Conservation (phyloP, 148 eudicot species). For the Chenopodium formosanum region DNA sequence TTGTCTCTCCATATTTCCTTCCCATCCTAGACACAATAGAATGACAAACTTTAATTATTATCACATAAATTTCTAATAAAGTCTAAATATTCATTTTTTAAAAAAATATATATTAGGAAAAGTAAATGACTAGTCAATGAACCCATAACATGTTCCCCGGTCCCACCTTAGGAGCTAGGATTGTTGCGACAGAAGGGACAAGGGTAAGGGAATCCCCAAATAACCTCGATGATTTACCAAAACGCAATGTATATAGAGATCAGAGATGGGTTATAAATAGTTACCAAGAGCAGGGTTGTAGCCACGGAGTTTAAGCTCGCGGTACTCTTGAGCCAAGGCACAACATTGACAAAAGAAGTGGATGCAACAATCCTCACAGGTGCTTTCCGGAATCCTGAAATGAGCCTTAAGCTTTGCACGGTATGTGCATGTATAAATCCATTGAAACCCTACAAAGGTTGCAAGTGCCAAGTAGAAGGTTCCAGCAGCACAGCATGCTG, state of each 20-base stretch:
- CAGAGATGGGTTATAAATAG: neutral
- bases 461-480: constrained; percentile 22
- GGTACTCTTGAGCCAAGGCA: constrained; percentile 44
- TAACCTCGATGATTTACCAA: no score
- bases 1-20: constrained; percentile 30
- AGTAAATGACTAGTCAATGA: no score
- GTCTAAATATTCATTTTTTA: no score
- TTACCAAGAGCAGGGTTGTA: constrained; percentile 34
- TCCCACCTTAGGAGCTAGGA: no score
- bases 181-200: no score
- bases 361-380: constrained; percentile 31
- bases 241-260: neutral
- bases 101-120: no score
- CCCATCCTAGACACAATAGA: constrained; percentile 29
- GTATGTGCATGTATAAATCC: constrained; percentile 32
- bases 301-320: constrained; percentile 42
- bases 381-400: constrained; percentile 27
- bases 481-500: constrained; percentile 36
- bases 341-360: constrained; percentile 39
- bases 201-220: no score
- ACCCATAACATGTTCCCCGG: no score
- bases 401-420: constrained; percentile 36
- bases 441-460: constrained; percentile 22
- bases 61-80: neutral
- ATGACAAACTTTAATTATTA: neutral